These are phyloP conservation scores for Huntiella savannae DNA, from an alignment of 2,329 filamentous ascomycete genomes.

Conservation along the genomic window DNA sequence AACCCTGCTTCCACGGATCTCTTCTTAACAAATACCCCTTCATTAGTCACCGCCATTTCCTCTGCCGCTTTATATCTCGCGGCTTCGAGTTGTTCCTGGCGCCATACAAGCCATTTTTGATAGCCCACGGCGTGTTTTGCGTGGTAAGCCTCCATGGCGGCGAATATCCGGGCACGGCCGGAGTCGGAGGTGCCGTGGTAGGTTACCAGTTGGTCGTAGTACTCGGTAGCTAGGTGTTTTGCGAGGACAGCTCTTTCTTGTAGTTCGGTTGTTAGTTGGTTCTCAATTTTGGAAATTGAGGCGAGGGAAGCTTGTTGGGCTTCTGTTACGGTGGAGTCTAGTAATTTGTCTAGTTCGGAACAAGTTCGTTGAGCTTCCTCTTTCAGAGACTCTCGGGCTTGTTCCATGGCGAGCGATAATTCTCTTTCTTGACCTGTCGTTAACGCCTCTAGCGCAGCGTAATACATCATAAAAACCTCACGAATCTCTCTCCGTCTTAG, in stretches of 20 bases:
- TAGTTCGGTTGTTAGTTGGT: conserved; percentile 23
- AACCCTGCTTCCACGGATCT: conserved; percentile 1
- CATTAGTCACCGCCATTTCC: conserved; percentile 15
- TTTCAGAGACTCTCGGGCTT: conserved; percentile 17
- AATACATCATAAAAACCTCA: conserved; percentile 21
- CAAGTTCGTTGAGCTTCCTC: conserved; percentile 14
- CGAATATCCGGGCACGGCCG: conserved; percentile 19
- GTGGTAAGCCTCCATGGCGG: conserved; percentile 10
- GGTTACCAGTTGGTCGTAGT: conserved; percentile 20
- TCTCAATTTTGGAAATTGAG: conserved; percentile 19
- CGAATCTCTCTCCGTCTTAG: conserved; percentile 18
- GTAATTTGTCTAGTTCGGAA: conserved; percentile 18
- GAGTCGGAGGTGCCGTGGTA: conserved; percentile 1
- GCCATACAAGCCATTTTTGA: conserved; percentile 23
- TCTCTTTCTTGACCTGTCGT: conserved; percentile 24
- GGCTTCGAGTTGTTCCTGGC: conserved; percentile 21
- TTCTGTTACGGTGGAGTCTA: conserved; percentile 18
- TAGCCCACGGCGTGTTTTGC: conserved; percentile 14
- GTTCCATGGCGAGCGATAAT: conserved; percentile 21
- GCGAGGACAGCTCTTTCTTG: conserved; percentile 23
- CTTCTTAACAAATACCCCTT: neutral
- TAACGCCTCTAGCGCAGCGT: conserved; percentile 20
- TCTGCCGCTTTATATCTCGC: conserved; percentile 16
- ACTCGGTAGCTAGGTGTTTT: conserved; percentile 24
- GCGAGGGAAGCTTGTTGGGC: conserved; percentile 15